A percentile compares a stretch with the other conserved stretches of the same genome.
phyloP scores from a whole-genome alignment of 768 basidiomycete genomes.

The Calvatia gigantea region DNA sequence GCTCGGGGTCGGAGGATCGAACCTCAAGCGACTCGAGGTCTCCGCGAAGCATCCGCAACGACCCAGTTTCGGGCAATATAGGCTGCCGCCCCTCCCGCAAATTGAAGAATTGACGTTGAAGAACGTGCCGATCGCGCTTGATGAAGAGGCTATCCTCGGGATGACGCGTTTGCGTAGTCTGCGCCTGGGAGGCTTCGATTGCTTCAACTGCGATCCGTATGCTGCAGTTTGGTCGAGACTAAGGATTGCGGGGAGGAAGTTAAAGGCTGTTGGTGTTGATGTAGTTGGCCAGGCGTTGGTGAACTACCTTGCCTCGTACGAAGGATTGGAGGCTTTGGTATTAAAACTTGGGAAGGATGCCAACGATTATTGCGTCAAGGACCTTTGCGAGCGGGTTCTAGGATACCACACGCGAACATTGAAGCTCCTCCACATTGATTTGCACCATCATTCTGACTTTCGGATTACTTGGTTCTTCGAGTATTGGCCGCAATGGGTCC shows the following conservation, averaged over 20 bases:
- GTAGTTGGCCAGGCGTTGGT: not conserved
- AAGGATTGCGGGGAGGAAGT: not conserved
- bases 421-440: not conserved
- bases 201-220: not conserved
- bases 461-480: slow-evolving; percentile 2
- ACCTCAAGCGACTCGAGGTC: not conserved
- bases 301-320: slow-evolving; percentile 2
- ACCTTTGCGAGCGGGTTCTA: not conserved
- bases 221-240: not conserved
- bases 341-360: not conserved
- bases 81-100: not conserved
- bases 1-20: not conserved
- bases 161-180: not conserved
- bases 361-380: not conserved
- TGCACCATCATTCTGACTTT: not conserved
- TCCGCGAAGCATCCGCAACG: not conserved
- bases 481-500: slow-evolving; percentile 9
- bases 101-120: slow-evolving; percentile 3
- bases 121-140: not conserved
- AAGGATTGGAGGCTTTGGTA: slow-evolving; percentile 1
- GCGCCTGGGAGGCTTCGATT: not conserved
- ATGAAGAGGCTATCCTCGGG: not conserved
- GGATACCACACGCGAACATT: not conserved
- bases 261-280: not conserved
- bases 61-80: not conserved